Conservation (phyloP, 306 rosid genomes). For the Prunus mume region DNA sequence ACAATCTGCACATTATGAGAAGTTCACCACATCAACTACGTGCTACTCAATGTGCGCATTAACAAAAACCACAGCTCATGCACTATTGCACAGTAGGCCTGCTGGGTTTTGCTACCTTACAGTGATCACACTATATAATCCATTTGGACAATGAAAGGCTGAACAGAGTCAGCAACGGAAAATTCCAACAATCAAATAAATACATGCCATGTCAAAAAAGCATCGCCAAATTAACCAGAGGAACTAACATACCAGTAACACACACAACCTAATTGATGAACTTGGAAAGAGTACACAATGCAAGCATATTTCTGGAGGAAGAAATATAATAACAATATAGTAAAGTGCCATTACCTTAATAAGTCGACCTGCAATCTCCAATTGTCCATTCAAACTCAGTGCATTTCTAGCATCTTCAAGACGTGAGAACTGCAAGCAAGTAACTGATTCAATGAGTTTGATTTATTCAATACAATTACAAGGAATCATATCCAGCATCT, state of each 20-base stretch:
- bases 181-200: neutral
- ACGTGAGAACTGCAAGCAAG: slow-evolving; percentile 66
- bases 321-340: slow-evolving; percentile 1
- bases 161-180: neutral
- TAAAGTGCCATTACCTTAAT: slow-evolving; percentile 60
- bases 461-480: slow-evolving; percentile 10
- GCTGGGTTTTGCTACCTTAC: neutral
- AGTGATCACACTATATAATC: neutral
- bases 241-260: neutral
- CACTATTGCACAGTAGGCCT: neutral
- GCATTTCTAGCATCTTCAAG: slow-evolving; percentile 95
- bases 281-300: neutral
- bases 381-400: slow-evolving; percentile 82
- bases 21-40: neutral
- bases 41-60: neutral
- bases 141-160: neutral
- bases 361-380: slow-evolving; percentile 85
- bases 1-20: neutral
- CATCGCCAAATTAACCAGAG: no score
- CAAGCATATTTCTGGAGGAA: neutral
- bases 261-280: neutral
- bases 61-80: neutral
- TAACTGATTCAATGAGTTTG: slow-evolving; percentile 28
- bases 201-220: neutral
- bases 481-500: slow-evolving; percentile 24